Base-by-base conservation (phyloP, 23 red algal genomes). In the Gracilaria domingensis region DNA sequence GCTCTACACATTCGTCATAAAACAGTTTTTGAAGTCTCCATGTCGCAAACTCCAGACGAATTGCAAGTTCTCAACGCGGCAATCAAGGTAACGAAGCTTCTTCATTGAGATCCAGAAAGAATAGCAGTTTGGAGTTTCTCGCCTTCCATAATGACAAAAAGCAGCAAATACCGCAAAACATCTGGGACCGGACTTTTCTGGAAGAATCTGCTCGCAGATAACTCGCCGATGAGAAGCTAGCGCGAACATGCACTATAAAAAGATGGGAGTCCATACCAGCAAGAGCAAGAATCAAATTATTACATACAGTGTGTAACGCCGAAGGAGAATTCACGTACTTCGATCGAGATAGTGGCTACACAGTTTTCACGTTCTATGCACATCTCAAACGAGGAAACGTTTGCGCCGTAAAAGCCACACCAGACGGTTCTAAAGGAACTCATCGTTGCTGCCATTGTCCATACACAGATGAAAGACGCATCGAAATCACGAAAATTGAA, bases 401-500 rank as follows among this genome's bases (percentile, higher is more conserved):
- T 79, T 93, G 91, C 28, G 91, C 82, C 25, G 82, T 93, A 0
- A 86, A 86, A 70, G 33, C 36, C 20, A 47, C 39, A 13, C 20
- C 40, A n/a, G 77, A 81, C 8, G 91, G 91, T 7, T 54, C 40
- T 25, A 74, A 84, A 42, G 25, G 91, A 23, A 85, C 54, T 12
- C 91, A 93, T 79, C 91, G 91, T 30, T 93, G 91, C 56, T 69
- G 91, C 16, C 91, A 93, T 56, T 93, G 91, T 67, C 91, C 91
- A 35, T 93, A 93, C 69, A 77, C 47, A 23, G 36, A 73, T 18
- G 81, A 75, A 18, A 82, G 91, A 17, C 44, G 29, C 20, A 57
- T 93, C 38, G 28, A 14, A 29, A 89, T 28, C 53, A 13, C 85
- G 49, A 77, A 79, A 67, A 64, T 89, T 17, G 49, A 89, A 12